These are phyloP conservation scores for Melanopsichium pennsylvanicum DNA, from an alignment of 1,284 basidiomycete species.

Conservation along the genomic window DNA sequence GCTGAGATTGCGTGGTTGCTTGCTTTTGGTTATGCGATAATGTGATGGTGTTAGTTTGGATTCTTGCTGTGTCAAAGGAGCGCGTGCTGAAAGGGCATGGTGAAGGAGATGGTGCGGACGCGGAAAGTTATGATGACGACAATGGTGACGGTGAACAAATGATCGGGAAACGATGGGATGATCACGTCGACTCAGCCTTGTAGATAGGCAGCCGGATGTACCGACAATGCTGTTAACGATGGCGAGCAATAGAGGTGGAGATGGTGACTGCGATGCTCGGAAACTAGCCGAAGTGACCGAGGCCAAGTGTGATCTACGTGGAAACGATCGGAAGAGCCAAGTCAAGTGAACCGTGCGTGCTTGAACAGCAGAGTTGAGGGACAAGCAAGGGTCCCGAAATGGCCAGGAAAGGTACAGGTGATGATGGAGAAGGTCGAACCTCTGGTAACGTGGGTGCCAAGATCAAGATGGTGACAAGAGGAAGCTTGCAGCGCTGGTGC, in stretches of 20 bases:
- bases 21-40: background rate
- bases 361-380: too few relatives aligned
- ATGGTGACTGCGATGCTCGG: slow-evolving; percentile 2
- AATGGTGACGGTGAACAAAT: background rate
- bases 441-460: too few relatives aligned
- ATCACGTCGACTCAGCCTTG: slow-evolving; percentile 16
- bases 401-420: too few relatives aligned
- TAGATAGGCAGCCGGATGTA: slow-evolving; percentile 2
- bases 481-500: too few relatives aligned
- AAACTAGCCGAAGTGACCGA: slow-evolving; percentile 10
- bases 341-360: slow-evolving; percentile 3
- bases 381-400: too few relatives aligned
- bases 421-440: too few relatives aligned
- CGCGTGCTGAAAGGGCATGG: slow-evolving; percentile 18
- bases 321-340: background rate
- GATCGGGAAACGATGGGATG: too few relatives aligned
- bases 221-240: slow-evolving; percentile 12
- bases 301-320: background rate
- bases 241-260: background rate
- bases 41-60: background rate
- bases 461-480: too few relatives aligned
- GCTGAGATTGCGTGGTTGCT: too few relatives aligned
- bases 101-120: slow-evolving; percentile 13
- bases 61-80: background rate
- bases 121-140: slow-evolving; percentile 5